These are phyloP conservation scores for Mycena pura DNA, from an alignment of 768 basidiomycete genomes.

Conservation along the genomic window DNA sequence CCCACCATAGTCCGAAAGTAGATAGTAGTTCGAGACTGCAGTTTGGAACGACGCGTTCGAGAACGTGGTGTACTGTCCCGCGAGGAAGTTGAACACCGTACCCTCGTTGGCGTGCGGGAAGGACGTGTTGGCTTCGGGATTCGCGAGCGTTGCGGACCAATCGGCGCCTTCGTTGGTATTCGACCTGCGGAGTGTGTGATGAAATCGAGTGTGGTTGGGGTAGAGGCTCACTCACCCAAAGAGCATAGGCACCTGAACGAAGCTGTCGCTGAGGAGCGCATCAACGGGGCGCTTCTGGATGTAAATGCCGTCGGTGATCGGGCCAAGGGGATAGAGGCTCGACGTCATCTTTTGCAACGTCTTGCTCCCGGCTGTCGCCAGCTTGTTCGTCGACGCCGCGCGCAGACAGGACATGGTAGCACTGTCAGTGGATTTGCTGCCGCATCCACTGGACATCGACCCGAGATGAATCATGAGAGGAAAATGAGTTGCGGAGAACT, in stretches of 20 bases:
- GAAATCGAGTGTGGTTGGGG: background rate
- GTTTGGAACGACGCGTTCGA: constrained; percentile 37
- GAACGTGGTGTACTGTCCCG: constrained; percentile 44
- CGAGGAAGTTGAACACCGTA: constrained; percentile 49
- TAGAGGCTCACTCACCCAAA: constrained; percentile 39
- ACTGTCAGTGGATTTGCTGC: constrained; percentile 7
- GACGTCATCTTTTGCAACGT: constrained; percentile 37
- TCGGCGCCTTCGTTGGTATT: constrained; percentile 52
- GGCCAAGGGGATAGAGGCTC: constrained; percentile 48
- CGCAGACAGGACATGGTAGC: constrained; percentile 43
- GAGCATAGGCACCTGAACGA: constrained; percentile 46
- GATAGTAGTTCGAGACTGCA: constrained; percentile 39
- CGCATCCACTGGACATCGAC: constrained; percentile 31
- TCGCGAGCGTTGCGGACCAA: constrained; percentile 45
- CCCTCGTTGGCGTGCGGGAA: constrained; percentile 43
- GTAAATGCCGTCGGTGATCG: constrained; percentile 44
- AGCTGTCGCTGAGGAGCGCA: constrained; percentile 45
- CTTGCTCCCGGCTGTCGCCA: constrained; percentile 43
- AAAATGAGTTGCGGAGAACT: constrained; percentile 8
- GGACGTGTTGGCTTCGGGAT: constrained; percentile 47
- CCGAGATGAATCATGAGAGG: background rate
- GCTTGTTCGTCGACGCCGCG: constrained; percentile 29
- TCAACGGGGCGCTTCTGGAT: constrained; percentile 45
- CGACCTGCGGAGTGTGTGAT: constrained; percentile 30
- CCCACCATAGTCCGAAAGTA: constrained; percentile 38